Percentiles rank a stretch among this genome's conserved stretches.
These are phyloP conservation scores for Sisymbrium irio DNA, from an alignment of 345 rosid species.

Conservation along the genomic window DNA sequence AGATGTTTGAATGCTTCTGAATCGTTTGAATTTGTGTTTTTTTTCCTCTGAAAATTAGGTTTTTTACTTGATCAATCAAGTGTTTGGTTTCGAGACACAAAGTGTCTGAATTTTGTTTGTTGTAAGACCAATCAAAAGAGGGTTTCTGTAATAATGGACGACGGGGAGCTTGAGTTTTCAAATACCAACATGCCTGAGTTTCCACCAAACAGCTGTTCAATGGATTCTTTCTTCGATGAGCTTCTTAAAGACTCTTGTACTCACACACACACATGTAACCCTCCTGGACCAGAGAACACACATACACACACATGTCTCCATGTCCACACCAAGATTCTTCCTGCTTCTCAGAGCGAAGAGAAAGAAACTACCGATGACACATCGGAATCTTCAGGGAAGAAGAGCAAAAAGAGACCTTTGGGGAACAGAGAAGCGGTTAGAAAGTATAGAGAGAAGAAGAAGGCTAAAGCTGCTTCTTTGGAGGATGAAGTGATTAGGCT, in stretches of 20 bases:
- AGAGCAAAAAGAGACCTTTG: conserved; percentile 61
- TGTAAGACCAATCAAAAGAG: background rate
- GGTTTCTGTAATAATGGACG: conserved; percentile 53
- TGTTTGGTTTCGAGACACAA: background rate
- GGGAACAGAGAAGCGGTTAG: conserved; percentile 93
- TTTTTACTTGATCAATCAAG: background rate
- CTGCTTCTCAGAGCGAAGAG: conserved; percentile 54
- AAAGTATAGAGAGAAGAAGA: conserved; percentile 96
- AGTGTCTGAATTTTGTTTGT: background rate
- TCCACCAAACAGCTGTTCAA: conserved; percentile 50
- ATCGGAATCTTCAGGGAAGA: conserved; percentile 58
- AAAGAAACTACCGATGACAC: conserved; percentile 67
- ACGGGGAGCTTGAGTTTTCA: conserved; percentile 87
- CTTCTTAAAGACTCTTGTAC: conserved; percentile 70
- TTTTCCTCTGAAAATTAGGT: conserved; percentile 7
- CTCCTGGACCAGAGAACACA: conserved; percentile 89
- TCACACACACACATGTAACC: conserved; percentile 94
- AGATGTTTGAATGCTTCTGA: background rate
- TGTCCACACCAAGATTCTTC: conserved; percentile 80
- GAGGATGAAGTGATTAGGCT: conserved; percentile 75
- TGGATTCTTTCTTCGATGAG: conserved; percentile 70
- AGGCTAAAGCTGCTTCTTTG: conserved; percentile 83
- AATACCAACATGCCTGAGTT: conserved; percentile 43
- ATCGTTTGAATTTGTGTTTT: background rate
- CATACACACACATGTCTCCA: conserved; percentile 93